Base-by-base conservation (phyloP, 2,329 filamentous ascomycete species). In the Colletotrichum agaves region DNA sequence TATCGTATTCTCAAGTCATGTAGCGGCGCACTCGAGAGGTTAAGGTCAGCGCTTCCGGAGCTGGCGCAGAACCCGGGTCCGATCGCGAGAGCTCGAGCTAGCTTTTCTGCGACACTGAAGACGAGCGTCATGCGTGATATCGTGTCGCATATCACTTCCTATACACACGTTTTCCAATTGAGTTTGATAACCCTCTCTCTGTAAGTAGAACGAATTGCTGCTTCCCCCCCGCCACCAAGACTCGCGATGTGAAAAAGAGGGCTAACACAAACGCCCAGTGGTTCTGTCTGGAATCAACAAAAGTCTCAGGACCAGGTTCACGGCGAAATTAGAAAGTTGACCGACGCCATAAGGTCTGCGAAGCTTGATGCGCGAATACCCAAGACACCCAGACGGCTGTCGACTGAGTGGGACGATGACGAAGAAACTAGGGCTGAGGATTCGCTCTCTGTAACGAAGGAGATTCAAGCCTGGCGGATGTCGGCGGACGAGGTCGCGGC, bases 171-270 rank as follows among this genome's bases (percentile, higher is more conserved):
- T 17, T 64, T 76, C 10, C 71, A 76, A 13, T 52, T 77, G 8
- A 76, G 75, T 63, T 43, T 76, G 1, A 72, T 62, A 12, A 75
- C 73, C 4, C 50, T 77, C n/a, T 72, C 74, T 5, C 69, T 77
- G 52, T 70, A 21, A 43, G 69, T 57, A n/a, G 3, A 44, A 3
- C 10, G 3, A 44, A 3, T 6, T 19, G 12, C 27, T 27, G 4
- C 13, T 23, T 13, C 10, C 13, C 7, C 6, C 12, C 6, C 46
- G 13, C 23, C n/a, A n/a, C n/a, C n/a, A n/a, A 13, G 23, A n/a
- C 13, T 23, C 23, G 5, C 4, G 35, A 15, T n/a, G 12, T 27
- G 7, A 27, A 27, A 7, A 7, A 4, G 5, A 4, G 3, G 10
- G 37, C 68, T 70, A 23, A 70, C 31, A 13, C 21, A 2, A n/a